A percentile compares a stretch with the other conserved stretches of the same genome.
Evolutionary conservation across 2,329 filamentous ascomycete species (phyloP).

Genomic region (Aspergillus hortae): DNA sequence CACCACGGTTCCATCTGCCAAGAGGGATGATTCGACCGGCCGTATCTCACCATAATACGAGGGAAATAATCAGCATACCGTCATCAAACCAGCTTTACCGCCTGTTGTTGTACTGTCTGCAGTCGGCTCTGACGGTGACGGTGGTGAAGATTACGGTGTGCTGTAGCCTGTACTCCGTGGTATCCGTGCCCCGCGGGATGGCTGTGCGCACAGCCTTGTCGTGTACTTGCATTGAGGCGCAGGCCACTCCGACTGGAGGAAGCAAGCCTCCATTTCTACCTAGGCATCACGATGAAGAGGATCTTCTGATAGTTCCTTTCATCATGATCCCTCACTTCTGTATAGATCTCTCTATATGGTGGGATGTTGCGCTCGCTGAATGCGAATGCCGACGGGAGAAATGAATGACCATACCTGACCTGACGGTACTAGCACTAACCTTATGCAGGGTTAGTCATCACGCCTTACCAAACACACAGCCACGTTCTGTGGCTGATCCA

Average conservation of each 20-base stretch:
- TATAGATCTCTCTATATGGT: neutral
- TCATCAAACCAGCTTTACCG: slow-evolving; percentile 2
- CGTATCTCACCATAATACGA: slow-evolving; percentile 2
- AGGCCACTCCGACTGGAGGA: neutral
- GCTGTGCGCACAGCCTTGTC: neutral
- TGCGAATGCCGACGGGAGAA: neutral
- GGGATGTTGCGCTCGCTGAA: neutral
- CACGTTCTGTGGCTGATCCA: too few relatives aligned
- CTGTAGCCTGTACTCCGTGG: too few relatives aligned
- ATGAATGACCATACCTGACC: neutral
- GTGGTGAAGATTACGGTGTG: neutral
- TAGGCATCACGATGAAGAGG: neutral
- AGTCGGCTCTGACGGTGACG: neutral
- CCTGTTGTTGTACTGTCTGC: neutral
- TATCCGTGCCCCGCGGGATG: neutral
- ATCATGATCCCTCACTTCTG: neutral
- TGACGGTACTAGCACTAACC: too few relatives aligned
- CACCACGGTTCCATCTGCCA: slow-evolving; percentile 9
- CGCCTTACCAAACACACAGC: too few relatives aligned
- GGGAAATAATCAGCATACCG: slow-evolving; percentile 3
- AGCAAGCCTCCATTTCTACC: too few relatives aligned
- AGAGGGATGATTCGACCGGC: slow-evolving; percentile 7
- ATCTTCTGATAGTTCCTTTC: neutral
- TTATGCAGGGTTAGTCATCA: too few relatives aligned
- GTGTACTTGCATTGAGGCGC: neutral